Conservation (phyloP, 1,284 basidiomycete genomes). For the Volvariella volvacea region DNA sequence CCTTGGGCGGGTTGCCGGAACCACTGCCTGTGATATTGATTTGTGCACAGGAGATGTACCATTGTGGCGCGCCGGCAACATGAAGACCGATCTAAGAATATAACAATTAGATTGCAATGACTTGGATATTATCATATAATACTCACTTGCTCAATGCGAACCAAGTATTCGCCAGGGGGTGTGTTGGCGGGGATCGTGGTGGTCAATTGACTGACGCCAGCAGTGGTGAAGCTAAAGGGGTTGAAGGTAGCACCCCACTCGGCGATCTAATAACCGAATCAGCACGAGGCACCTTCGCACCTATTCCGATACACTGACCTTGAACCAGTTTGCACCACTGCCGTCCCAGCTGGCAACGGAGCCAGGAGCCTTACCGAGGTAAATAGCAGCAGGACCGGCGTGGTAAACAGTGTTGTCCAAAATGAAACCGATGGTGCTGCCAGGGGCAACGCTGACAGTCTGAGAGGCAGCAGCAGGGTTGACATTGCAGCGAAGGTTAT, state of each 20-base stretch:
- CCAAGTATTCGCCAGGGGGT: constrained; percentile 34
- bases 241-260: constrained; percentile 32
- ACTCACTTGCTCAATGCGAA: constrained; percentile 38
- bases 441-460: constrained; percentile 32
- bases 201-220: constrained; percentile 22
- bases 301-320: constrained; percentile 19
- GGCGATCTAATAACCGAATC: constrained; percentile 22
- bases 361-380: constrained; percentile 30
- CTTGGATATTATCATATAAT: too few relatives aligned
- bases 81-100: constrained; percentile 35
- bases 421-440: constrained; percentile 31
- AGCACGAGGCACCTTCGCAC: too few relatives aligned
- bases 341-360: constrained; percentile 35
- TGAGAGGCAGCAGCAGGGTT: constrained; percentile 14
- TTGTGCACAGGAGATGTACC: constrained; percentile 34
- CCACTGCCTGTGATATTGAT: constrained; percentile 32
- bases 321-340: constrained; percentile 39
- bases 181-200: constrained; percentile 31
- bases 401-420: constrained; percentile 35
- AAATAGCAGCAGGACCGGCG: constrained; percentile 34
- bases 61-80: constrained; percentile 30
- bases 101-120: too few relatives aligned
- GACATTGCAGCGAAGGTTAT: constrained; percentile 31
- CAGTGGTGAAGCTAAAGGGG: constrained; percentile 29
- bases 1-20: constrained; percentile 29